phyloP scores from a whole-genome alignment of 177 flowering plant species.

The Tripterygium wilfordii region DNA sequence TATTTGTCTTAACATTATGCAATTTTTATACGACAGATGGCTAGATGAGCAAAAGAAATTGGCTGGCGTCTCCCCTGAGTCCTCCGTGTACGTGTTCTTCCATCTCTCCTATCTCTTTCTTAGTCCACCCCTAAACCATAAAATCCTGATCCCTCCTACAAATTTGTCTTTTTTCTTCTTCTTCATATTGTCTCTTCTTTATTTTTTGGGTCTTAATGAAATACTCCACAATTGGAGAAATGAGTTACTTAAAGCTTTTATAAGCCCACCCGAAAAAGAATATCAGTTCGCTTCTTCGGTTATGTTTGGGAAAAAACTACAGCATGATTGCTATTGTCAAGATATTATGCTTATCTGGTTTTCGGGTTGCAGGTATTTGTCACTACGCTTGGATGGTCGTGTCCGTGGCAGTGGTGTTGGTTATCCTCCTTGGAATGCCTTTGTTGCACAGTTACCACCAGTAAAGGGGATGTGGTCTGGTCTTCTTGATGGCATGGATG shows the following conservation, averaged over 20 bases:
- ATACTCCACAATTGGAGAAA: too few species aligned
- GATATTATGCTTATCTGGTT: not conserved
- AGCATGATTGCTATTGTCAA: not conserved
- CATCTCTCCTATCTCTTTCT: not conserved
- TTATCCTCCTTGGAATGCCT: conserved; percentile 96
- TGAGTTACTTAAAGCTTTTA: too few species aligned
- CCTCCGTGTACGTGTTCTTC: conserved; percentile 80
- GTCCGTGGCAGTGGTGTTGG: conserved; percentile 98
- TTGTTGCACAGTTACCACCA: conserved; percentile 87
- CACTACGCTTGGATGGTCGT: conserved; percentile 94
- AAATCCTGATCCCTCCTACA: too few species aligned
- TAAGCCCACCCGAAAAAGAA: too few species aligned
- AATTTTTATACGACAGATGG: conserved; percentile 52
- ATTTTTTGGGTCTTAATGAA: not conserved
- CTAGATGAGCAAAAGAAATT: conserved; percentile 84
- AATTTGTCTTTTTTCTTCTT: not conserved
- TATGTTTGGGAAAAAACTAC: too few species aligned
- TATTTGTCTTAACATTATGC: not conserved
- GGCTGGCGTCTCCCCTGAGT: conserved; percentile 75
- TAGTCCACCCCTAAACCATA: too few species aligned
- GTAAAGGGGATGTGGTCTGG: conserved; percentile 93
- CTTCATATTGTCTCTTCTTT: not conserved
- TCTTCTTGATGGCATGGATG: conserved; percentile 94
- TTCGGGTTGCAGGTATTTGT: conserved; percentile 58
- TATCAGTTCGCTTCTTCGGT: too few species aligned